Evolutionary conservation across 139 green algal genomes (phyloP).

Genomic region (Tetradesmus lagerheimii): DNA sequence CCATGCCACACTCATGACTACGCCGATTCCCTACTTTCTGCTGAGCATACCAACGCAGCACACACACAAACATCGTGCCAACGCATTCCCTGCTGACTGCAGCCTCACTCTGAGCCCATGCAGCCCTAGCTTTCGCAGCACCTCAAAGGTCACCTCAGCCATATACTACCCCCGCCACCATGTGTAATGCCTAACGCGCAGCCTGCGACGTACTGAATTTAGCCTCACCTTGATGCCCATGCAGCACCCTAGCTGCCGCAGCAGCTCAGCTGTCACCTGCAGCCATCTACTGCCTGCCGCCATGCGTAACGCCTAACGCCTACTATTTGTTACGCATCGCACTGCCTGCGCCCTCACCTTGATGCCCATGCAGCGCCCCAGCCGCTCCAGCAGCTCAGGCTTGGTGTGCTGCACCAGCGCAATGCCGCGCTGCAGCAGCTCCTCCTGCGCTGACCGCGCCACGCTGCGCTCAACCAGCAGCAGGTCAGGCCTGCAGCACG

Average conservation of each 20-base stretch:
- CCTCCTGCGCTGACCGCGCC: conserved; percentile 75
- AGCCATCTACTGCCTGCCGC: neutral
- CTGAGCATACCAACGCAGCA: too few species aligned
- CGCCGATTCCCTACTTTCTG: too few species aligned
- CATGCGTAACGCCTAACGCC: neutral
- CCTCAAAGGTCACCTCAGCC: conserved; percentile 65
- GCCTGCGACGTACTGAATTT: too few species aligned
- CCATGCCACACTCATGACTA: too few species aligned
- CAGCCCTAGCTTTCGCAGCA: conserved; percentile 80
- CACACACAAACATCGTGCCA: too few species aligned
- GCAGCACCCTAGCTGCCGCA: conserved; percentile 76
- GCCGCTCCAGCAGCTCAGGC: conserved; percentile 73
- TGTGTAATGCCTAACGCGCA: neutral
- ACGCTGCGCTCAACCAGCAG: conserved; percentile 87
- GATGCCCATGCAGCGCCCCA: conserved; percentile 73
- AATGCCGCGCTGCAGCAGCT: conserved; percentile 70
- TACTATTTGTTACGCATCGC: too few species aligned
- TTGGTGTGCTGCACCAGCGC: conserved; percentile 82
- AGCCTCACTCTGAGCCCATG: too few species aligned
- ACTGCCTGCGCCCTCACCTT: conserved; percentile 49
- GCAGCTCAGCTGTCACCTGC: conserved; percentile 71
- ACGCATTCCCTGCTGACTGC: too few species aligned
- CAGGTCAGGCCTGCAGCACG: conserved; percentile 67
- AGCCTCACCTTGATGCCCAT: conserved; percentile 66
- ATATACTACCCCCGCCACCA: neutral